Evolutionary conservation across 352 stramenopile genomes (phyloP).

Genomic region (Peronospora belbahrii): DNA sequence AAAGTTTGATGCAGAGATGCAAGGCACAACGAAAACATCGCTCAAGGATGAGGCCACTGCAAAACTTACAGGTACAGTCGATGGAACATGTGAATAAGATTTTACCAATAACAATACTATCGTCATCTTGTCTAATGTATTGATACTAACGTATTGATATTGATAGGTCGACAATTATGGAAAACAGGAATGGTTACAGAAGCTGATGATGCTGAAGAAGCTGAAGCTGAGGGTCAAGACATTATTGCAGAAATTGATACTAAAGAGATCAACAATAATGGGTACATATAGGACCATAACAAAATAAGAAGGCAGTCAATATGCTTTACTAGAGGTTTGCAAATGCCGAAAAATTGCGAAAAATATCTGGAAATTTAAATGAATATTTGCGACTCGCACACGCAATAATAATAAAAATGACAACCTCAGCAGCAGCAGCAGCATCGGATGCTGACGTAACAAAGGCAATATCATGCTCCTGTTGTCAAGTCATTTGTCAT

Average conservation of each 20-base stretch:
- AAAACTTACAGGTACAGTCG: conserved; percentile 60
- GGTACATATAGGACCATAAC: conserved; percentile 18
- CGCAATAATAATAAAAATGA: too few relatives aligned
- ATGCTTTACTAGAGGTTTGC: conserved; percentile 15
- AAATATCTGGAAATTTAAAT: too few relatives aligned
- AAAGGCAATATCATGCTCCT: conserved; percentile 27
- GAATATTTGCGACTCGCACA: too few relatives aligned
- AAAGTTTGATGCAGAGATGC: conserved; percentile 69
- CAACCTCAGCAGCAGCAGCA: conserved; percentile 7
- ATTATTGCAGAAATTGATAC: too few relatives aligned
- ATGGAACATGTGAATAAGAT: background rate
- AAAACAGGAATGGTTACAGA: conserved; percentile 67
- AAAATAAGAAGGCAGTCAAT: too few relatives aligned
- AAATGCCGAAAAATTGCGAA: conserved; percentile 8
- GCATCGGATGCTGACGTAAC: background rate
- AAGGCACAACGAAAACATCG: conserved; percentile 29
- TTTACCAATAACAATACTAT: background rate
- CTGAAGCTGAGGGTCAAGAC: conserved; percentile 31
- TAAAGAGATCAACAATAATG: conserved; percentile 24
- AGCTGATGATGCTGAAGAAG: conserved; percentile 34
- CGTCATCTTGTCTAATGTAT: conserved; percentile 4
- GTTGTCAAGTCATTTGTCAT: conserved; percentile 37
- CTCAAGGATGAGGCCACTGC: conserved; percentile 61
- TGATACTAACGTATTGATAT: conserved; percentile 9
- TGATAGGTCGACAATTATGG: conserved; percentile 55